phyloP scores from a whole-genome alignment of 2,329 filamentous ascomycete species.

The Alternaria infectoria region DNA sequence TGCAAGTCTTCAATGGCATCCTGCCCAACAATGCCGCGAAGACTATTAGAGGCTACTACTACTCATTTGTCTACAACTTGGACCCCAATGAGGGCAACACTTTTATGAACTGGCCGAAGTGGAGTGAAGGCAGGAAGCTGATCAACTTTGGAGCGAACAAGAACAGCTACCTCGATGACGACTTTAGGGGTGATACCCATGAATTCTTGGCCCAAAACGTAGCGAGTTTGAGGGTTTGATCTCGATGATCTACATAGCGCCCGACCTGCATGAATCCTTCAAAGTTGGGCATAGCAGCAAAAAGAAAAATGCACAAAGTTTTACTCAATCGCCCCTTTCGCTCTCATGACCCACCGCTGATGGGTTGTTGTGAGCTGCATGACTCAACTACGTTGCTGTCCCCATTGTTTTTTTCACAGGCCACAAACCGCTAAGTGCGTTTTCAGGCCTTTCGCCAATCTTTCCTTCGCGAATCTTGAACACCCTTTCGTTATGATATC shows the following conservation, averaged over 20 bases:
- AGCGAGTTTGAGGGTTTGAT: slow-evolving; percentile 19
- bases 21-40: slow-evolving; percentile 66
- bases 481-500: not conserved
- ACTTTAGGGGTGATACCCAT: slow-evolving; percentile 56
- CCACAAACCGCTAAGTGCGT: not conserved
- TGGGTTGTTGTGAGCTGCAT: slow-evolving; percentile 15
- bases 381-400: slow-evolving; percentile 18
- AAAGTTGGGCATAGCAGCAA: not conserved
- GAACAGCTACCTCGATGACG: slow-evolving; percentile 53
- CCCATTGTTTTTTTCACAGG: not conserved
- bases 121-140: slow-evolving; percentile 58
- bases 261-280: not conserved
- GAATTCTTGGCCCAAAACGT: slow-evolving; percentile 48
- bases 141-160: slow-evolving; percentile 55
- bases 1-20: slow-evolving; percentile 72
- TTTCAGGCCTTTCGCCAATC: not conserved
- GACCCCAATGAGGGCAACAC: slow-evolving; percentile 68
- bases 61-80: slow-evolving; percentile 72
- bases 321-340: not conserved
- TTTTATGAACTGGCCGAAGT: slow-evolving; percentile 61
- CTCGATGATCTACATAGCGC: not conserved
- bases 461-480: not conserved
- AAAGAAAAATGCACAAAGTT: not conserved
- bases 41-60: slow-evolving; percentile 72
- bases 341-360: slow-evolving; percentile 16